Evolutionary conservation across 2,329 filamentous ascomycete genomes (phyloP).

Genomic region (Diaporthe sp.): DNA sequence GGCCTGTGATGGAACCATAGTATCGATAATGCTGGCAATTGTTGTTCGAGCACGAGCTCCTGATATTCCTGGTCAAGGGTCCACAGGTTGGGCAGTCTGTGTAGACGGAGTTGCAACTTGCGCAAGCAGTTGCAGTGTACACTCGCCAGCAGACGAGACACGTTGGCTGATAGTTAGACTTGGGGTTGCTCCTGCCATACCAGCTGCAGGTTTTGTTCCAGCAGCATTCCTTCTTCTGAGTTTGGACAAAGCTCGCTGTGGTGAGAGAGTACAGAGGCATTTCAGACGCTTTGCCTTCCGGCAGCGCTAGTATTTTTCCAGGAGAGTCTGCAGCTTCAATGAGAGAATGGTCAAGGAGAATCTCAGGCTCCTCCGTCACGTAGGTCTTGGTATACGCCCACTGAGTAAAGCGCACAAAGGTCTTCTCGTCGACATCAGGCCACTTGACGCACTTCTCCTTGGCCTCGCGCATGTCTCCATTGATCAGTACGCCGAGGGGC

Average conservation of each 20-base stretch:
- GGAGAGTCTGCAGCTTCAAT: neutral
- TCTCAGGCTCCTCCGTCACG: constrained; percentile 33
- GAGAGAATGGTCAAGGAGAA: neutral
- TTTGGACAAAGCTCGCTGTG: fast-evolving
- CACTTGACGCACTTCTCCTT: constrained; percentile 36
- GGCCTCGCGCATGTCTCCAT: constrained; percentile 38
- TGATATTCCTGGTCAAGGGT: neutral
- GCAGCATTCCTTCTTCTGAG: neutral
- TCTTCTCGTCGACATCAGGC: constrained; percentile 41
- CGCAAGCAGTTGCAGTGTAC: neutral
- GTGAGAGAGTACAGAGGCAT: neutral
- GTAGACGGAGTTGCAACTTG: neutral
- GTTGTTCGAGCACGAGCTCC: neutral
- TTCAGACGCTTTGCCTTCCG: neutral
- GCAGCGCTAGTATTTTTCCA: too few species aligned
- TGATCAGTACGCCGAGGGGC: constrained; percentile 35
- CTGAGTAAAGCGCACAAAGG: constrained; percentile 38
- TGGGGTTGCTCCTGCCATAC: neutral
- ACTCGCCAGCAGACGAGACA: neutral
- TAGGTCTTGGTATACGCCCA: constrained; percentile 41
- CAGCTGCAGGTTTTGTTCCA: neutral
- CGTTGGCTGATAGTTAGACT: fast-evolving
- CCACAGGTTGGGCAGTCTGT: constrained; percentile 11
- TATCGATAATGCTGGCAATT: too few species aligned
- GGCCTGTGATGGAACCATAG: neutral